Evolutionary conservation across 768 basidiomycete species (phyloP).

Genomic region (Strobilomyces dryophilus): DNA sequence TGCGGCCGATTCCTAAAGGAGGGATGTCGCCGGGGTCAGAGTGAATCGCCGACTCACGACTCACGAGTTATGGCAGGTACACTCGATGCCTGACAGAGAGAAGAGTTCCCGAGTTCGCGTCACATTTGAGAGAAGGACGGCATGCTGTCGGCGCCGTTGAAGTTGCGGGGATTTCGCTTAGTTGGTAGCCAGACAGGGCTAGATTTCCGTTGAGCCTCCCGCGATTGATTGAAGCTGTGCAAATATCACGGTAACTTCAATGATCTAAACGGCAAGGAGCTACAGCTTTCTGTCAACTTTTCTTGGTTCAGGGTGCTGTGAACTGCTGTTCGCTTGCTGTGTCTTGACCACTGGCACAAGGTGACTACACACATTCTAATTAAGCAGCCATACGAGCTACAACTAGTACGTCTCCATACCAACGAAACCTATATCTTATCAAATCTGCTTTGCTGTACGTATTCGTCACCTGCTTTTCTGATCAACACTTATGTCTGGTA

Average conservation of each 20-base stretch:
- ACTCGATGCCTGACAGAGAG: not conserved
- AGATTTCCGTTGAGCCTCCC: not conserved
- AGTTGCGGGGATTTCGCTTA: constrained; percentile 2
- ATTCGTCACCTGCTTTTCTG: not conserved
- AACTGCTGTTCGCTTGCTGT: constrained; percentile 16
- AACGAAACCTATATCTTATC: constrained; percentile 13
- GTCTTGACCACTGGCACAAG: not conserved
- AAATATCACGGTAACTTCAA: not conserved
- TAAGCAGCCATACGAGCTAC: not conserved
- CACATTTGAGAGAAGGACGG: not conserved
- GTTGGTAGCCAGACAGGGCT: not conserved
- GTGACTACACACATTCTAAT: too few relatives aligned
- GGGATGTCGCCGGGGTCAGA: too few relatives aligned
- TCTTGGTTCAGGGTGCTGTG: not conserved
- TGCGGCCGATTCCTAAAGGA: not conserved
- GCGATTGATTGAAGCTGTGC: not conserved
- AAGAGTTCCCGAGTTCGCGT: not conserved
- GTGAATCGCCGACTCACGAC: not conserved
- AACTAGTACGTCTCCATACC: constrained; percentile 14
- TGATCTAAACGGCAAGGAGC: not conserved
- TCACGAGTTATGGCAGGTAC: not conserved
- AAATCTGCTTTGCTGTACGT: constrained; percentile 8
- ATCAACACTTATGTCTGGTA: not conserved
- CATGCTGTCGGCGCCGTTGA: constrained; percentile 16
- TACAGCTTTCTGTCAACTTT: not conserved